A percentile compares a stretch with the other conserved stretches of the same genome.
Conservation (phyloP, 768 basidiomycete genomes). For the Mycena epipterygia region DNA sequence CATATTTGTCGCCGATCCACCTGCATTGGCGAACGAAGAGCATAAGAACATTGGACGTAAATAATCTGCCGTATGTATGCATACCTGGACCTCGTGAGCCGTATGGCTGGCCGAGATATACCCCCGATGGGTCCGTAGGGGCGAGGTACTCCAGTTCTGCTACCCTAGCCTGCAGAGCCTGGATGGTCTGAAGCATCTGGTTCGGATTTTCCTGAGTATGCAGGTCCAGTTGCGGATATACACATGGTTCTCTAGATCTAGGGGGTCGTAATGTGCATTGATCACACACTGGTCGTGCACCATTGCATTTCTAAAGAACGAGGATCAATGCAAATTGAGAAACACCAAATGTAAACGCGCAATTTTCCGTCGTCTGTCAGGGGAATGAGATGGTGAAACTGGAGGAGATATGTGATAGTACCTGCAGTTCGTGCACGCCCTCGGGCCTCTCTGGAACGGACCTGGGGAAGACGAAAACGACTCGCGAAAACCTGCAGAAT, state of each 20-base stretch:
- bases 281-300: constrained; percentile 13
- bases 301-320: constrained; percentile 23
- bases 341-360: background rate
- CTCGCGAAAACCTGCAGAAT: too few relatives aligned
- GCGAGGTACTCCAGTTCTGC: constrained; percentile 14
- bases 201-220: background rate
- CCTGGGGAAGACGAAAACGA: too few relatives aligned
- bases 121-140: background rate
- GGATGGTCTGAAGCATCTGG: constrained; percentile 25
- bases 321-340: background rate
- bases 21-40: too few relatives aligned
- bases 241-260: constrained; percentile 15
- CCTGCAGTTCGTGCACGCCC: background rate
- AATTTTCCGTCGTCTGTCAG: constrained; percentile 12
- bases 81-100: background rate
- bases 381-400: background rate
- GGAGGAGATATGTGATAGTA: background rate
- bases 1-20: too few relatives aligned
- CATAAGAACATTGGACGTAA: background rate
- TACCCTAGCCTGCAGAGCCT: background rate
- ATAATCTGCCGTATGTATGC: background rate
- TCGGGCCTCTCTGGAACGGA: too few relatives aligned
- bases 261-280: constrained; percentile 24
- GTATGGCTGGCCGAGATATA: constrained; percentile 17
- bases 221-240: constrained; percentile 2